phyloP scores from a whole-genome alignment of 1,284 basidiomycete genomes.

The Trichosporon sp. region DNA sequence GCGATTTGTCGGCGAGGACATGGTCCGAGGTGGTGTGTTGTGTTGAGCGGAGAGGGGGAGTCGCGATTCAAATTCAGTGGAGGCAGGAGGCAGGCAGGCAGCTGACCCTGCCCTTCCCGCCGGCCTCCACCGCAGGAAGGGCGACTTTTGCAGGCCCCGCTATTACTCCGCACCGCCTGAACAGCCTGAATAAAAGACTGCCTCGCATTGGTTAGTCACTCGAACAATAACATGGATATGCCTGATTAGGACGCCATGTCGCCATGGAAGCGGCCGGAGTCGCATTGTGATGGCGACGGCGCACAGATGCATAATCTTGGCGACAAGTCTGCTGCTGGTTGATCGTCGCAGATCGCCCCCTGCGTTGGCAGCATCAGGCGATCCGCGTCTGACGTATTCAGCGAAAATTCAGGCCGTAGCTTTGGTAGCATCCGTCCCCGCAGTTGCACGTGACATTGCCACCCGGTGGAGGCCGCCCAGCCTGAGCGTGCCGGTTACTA shows the following conservation, averaged over 20 bases:
- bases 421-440: too few relatives aligned
- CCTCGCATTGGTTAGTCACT: neutral
- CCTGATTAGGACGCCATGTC: neutral
- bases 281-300: neutral
- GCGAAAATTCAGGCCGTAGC: neutral
- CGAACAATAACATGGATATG: neutral
- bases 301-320: neutral
- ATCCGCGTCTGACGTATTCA: neutral
- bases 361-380: neutral
- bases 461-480: neutral
- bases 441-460: neutral
- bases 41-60: neutral
- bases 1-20: slow-evolving; percentile 1
- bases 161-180: neutral
- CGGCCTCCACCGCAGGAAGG: neutral
- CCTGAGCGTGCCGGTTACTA: neutral
- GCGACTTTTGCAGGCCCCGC: neutral
- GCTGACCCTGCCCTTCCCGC: neutral
- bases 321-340: neutral
- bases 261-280: neutral
- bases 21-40: neutral
- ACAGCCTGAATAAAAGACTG: neutral
- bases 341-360: neutral
- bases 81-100: neutral
- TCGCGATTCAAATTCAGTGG: neutral